These are phyloP conservation scores for Galeopsis tetrahit DNA, from an alignment of 257 asterid species.

Conservation along the genomic window DNA sequence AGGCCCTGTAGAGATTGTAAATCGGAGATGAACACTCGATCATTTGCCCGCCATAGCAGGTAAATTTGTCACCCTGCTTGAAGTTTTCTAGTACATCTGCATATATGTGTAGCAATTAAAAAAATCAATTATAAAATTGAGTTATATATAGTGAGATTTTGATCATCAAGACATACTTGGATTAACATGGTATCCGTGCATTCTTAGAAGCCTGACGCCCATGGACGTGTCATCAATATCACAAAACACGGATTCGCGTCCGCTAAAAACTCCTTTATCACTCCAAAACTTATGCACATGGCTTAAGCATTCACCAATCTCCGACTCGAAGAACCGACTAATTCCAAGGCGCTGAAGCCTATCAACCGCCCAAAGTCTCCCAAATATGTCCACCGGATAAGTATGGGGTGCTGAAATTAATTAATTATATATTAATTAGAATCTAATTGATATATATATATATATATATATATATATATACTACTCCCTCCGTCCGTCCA, in stretches of 20 bases:
- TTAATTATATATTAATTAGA: too few relatives aligned
- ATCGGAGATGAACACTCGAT: conserved; percentile 49
- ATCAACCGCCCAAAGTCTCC: conserved; percentile 62
- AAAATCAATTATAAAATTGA: neutral
- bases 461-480: too few relatives aligned
- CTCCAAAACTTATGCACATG: conserved; percentile 55
- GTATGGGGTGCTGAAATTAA: conserved; percentile 46
- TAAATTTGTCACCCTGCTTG: conserved; percentile 45
- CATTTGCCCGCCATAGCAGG: conserved; percentile 45
- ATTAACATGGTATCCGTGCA: conserved; percentile 46
- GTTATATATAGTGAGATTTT: neutral
- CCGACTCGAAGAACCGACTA: conserved; percentile 45
- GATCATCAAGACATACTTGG: conserved; percentile 34
- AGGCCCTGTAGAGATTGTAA: conserved; percentile 50
- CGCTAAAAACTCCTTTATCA: conserved; percentile 49
- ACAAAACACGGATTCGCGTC: conserved; percentile 39
- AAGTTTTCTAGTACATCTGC: conserved; percentile 47
- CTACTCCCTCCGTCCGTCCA: too few relatives aligned
- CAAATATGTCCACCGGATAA: conserved; percentile 56
- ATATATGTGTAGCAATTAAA: neutral
- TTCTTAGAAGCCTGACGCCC: conserved; percentile 58
- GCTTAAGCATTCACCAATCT: conserved; percentile 42
- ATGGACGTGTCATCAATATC: conserved; percentile 59
- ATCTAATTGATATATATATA: too few relatives aligned
- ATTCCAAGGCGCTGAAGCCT: conserved; percentile 63